Percentiles rank a stretch among this genome's conserved stretches.
These are phyloP conservation scores for Boletellus ananiceps DNA, from an alignment of 768 basidiomycete species.

Conservation along the genomic window DNA sequence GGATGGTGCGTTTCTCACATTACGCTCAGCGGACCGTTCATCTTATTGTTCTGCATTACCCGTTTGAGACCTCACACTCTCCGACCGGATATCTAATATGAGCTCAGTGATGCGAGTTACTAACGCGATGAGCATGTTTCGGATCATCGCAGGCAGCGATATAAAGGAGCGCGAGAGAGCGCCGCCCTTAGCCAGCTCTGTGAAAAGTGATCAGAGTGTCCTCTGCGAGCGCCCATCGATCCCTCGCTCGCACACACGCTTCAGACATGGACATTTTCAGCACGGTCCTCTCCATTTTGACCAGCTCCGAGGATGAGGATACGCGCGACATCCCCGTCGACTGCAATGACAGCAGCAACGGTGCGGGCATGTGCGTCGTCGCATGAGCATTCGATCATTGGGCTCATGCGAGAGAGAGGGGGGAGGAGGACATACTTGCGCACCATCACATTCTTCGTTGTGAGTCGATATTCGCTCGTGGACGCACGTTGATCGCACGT, in stretches of 20 bases:
- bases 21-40: not conserved
- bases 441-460: slow-evolving; percentile 15
- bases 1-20: slow-evolving; percentile 6
- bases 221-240: slow-evolving; percentile 1
- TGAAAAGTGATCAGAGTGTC: slow-evolving; percentile 1
- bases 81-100: not conserved
- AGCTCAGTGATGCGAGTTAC: not conserved
- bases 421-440: not conserved
- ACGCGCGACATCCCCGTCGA: slow-evolving; percentile 12
- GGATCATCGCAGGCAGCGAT: slow-evolving; percentile 1
- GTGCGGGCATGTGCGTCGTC: slow-evolving; percentile 15
- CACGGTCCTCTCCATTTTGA: slow-evolving; percentile 14
- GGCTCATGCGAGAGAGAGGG: not conserved
- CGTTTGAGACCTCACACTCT: not conserved
- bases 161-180: slow-evolving; percentile 14
- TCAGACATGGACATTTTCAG: slow-evolving; percentile 22
- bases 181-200: slow-evolving; percentile 1
- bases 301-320: slow-evolving; percentile 1
- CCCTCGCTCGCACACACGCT: not conserved
- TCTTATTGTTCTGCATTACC: slow-evolving; percentile 22
- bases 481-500: not conserved
- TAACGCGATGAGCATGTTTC: not conserved
- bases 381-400: slow-evolving; percentile 8
- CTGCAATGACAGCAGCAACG: not conserved
- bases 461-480: slow-evolving; percentile 9